A percentile compares a stretch with the other conserved stretches of the same genome.
These are phyloP conservation scores for Magnaporthiopsis rhizophila DNA, from an alignment of 2,329 filamentous ascomycete genomes.

Conservation along the genomic window DNA sequence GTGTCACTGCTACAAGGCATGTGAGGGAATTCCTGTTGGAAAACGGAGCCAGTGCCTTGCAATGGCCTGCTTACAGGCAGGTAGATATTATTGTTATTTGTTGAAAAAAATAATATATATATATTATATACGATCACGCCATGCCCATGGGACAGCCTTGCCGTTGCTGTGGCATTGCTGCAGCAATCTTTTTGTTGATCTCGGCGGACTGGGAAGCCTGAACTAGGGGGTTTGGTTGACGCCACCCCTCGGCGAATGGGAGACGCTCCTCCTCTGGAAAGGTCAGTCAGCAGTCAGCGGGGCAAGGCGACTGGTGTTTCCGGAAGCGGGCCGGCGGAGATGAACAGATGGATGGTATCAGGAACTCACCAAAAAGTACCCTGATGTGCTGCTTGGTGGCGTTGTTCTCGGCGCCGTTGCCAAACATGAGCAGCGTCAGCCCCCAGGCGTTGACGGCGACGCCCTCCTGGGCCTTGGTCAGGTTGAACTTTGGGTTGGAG, in stretches of 20 bases:
- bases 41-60: no score
- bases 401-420: neutral
- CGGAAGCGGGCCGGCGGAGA: neutral
- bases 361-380: constrained; percentile 3
- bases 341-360: no score
- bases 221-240: neutral
- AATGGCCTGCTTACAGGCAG: no score
- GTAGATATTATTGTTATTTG: no score
- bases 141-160: neutral
- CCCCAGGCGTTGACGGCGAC: neutral
- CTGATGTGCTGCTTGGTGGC: neutral
- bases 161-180: neutral
- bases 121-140: no score
- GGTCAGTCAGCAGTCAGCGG: neutral
- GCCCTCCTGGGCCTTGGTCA: neutral
- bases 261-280: neutral
- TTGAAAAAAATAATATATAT: no score
- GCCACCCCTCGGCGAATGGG: constrained; percentile 2
- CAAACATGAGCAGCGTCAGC: neutral
- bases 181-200: neutral
- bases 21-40: no score
- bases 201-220: neutral
- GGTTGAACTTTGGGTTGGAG: constrained; percentile 1
- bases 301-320: no score
- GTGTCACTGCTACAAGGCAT: no score